These are phyloP conservation scores for Mucor racemosus DNA, from an alignment of 371 early-diverging fungal genomes.

Conservation along the genomic window DNA sequence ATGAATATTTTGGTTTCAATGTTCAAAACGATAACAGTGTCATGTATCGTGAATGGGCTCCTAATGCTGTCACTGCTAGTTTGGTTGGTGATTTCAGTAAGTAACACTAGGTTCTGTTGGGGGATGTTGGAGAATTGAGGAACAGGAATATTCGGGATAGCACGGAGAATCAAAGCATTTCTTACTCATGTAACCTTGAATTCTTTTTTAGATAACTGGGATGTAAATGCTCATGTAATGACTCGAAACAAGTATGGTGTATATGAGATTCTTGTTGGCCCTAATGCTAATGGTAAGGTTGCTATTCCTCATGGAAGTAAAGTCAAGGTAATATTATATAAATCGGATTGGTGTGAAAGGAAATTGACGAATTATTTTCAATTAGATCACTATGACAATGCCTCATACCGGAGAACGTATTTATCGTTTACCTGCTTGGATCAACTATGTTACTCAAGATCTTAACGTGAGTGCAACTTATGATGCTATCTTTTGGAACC, in stretches of 20 bases:
- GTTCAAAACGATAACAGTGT: slow-evolving; percentile 63
- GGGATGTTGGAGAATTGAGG: background rate
- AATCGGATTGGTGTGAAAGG: background rate
- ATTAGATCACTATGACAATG: slow-evolving; percentile 73
- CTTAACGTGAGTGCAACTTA: slow-evolving; percentile 78
- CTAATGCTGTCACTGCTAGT: slow-evolving; percentile 78
- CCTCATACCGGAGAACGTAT: slow-evolving; percentile 77
- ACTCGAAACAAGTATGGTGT: slow-evolving; percentile 78
- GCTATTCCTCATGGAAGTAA: slow-evolving; percentile 87
- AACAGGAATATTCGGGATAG: slow-evolving; percentile 10
- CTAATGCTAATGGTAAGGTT: slow-evolving; percentile 54
- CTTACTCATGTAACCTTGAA: background rate
- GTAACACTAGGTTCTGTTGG: slow-evolving; percentile 24
- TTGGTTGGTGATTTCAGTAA: slow-evolving; percentile 94
- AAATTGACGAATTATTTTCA: background rate
- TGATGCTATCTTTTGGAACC: slow-evolving; percentile 95
- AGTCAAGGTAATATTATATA: slow-evolving; percentile 73
- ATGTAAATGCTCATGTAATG: slow-evolving; percentile 78
- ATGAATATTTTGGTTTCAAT: slow-evolving; percentile 81
- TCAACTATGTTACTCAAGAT: slow-evolving; percentile 85
- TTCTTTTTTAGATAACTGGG: slow-evolving; percentile 77
- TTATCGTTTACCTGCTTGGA: slow-evolving; percentile 92
- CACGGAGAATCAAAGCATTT: background rate
- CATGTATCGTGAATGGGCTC: slow-evolving; percentile 95
- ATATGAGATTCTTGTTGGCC: slow-evolving; percentile 74